Conservation (phyloP, 495 filamentous ascomycete genomes). For the Trichoderma reesei region DNA sequence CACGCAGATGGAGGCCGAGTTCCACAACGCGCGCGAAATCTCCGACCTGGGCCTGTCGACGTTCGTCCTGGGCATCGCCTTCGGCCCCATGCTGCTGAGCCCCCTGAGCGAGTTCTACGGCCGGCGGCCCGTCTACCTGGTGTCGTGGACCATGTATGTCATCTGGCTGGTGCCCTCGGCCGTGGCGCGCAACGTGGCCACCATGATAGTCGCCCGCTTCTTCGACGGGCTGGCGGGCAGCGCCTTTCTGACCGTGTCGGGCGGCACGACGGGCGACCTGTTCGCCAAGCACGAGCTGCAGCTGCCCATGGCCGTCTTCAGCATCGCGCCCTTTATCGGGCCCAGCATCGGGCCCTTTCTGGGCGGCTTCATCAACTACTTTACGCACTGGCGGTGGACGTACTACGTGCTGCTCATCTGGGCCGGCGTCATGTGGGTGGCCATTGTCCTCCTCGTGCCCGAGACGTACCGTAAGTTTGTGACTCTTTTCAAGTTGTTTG, state of each 20-base stretch:
- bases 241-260: conserved; percentile 83
- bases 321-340: conserved; percentile 68
- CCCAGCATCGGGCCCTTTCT: conserved; percentile 49
- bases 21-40: conserved; percentile 55
- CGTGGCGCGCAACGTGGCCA: conserved; percentile 71
- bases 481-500: neutral
- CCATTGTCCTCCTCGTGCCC: conserved; percentile 66
- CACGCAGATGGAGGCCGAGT: conserved; percentile 68
- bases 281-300: conserved; percentile 68
- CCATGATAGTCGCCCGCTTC: conserved; percentile 76
- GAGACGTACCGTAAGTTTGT: conserved; percentile 69
- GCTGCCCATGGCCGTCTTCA: conserved; percentile 55
- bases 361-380: conserved; percentile 60
- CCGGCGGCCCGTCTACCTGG: conserved; percentile 72
- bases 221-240: conserved; percentile 76
- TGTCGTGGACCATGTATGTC: conserved; percentile 66
- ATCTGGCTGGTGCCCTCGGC: conserved; percentile 86
- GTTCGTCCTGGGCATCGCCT: conserved; percentile 66
- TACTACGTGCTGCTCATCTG: conserved; percentile 82
- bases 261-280: conserved; percentile 85
- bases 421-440: conserved; percentile 50
- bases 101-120: conserved; percentile 73
- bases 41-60: conserved; percentile 72
- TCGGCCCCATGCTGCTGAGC: conserved; percentile 63
- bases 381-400: conserved; percentile 76